Percentiles rank a stretch among this genome's conserved stretches.
Evolutionary conservation across 2,329 filamentous ascomycete genomes (phyloP).

Genomic region (Paracamarosporium sp.): DNA sequence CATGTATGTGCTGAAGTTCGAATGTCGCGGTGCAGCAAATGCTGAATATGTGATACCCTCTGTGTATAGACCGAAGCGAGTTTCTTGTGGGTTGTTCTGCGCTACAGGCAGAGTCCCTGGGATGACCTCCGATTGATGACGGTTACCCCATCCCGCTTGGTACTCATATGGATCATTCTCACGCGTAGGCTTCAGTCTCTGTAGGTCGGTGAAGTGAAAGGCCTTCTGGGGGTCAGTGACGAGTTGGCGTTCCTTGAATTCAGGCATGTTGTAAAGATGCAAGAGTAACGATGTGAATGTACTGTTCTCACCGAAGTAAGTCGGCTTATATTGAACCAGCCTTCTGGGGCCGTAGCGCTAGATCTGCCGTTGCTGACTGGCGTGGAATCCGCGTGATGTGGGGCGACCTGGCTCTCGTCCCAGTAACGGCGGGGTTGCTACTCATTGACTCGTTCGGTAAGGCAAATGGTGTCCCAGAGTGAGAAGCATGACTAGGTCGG

Average conservation of each 20-base stretch:
- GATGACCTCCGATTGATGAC: slow-evolving; percentile 51
- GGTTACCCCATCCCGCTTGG: slow-evolving; percentile 47
- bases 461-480: slow-evolving; percentile 24
- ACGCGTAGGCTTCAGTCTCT: slow-evolving; percentile 45
- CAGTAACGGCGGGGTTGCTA: slow-evolving; percentile 33
- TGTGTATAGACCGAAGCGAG: slow-evolving; percentile 53
- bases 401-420: slow-evolving; percentile 33
- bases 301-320: slow-evolving; percentile 16
- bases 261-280: slow-evolving; percentile 31
- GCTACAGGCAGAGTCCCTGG: slow-evolving; percentile 52
- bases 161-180: slow-evolving; percentile 49
- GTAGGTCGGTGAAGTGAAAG: slow-evolving; percentile 48
- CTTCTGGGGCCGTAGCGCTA: slow-evolving; percentile 23
- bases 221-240: slow-evolving; percentile 45
- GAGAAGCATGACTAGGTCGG: slow-evolving; percentile 7
- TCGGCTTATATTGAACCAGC: slow-evolving; percentile 37
- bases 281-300: slow-evolving; percentile 8
- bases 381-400: slow-evolving; percentile 39
- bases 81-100: slow-evolving; percentile 52
- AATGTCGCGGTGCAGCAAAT: slow-evolving; percentile 51
- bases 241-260: slow-evolving; percentile 44
- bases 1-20: slow-evolving; percentile 54
- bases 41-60: slow-evolving; percentile 55
- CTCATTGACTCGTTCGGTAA: slow-evolving; percentile 21
- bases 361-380: slow-evolving; percentile 42